A percentile compares a stretch with the other conserved stretches of the same genome.
These are phyloP conservation scores for Fagopyrum tataricum DNA, from an alignment of 148 eudicot genomes.

Conservation along the genomic window DNA sequence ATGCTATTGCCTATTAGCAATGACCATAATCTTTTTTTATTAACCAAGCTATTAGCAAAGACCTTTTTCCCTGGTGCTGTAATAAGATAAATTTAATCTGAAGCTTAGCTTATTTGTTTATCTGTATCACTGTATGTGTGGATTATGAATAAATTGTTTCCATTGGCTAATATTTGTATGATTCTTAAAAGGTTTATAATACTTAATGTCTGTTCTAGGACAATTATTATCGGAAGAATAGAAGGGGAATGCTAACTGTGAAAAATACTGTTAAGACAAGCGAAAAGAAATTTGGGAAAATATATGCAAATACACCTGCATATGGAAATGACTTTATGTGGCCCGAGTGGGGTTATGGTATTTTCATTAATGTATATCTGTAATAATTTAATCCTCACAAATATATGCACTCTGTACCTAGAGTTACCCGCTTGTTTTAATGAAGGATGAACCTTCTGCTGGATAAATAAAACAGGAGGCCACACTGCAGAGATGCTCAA, in stretches of 20 bases:
- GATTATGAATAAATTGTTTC: background rate
- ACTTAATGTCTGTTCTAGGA: background rate
- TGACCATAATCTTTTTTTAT: background rate
- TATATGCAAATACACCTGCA: background rate
- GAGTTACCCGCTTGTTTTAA: background rate
- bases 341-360: too few relatives aligned
- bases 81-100: background rate
- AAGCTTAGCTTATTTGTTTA: background rate
- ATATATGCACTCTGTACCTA: background rate
- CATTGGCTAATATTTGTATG: background rate
- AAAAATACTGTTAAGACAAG: background rate
- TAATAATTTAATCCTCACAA: background rate
- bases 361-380: background rate
- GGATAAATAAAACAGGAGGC: constrained; percentile 46
- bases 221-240: background rate
- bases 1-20: background rate
- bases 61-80: background rate
- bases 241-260: background rate
- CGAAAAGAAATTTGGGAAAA: background rate
- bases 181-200: background rate
- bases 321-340: background rate
- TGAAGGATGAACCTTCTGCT: background rate
- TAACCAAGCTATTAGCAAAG: background rate
- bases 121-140: too few relatives aligned
- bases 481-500: constrained; percentile 97